Evolutionary conservation across 1,284 basidiomycete species (phyloP).

Genomic region (Serendipita sp.): DNA sequence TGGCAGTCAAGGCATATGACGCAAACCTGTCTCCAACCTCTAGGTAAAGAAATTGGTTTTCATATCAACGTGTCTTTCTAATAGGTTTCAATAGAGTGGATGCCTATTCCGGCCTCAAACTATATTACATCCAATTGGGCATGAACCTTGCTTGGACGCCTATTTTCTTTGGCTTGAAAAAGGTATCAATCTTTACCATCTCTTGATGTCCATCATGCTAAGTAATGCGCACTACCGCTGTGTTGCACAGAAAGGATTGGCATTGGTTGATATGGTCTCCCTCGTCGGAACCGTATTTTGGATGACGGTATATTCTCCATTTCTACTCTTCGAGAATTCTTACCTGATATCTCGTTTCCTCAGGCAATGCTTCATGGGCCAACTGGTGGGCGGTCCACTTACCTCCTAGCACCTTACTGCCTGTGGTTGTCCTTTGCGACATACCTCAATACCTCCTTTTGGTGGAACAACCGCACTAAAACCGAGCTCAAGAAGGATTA

Average conservation of each 20-base stretch:
- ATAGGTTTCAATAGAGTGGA: slow-evolving; percentile 24
- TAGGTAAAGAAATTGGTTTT: slow-evolving; percentile 21
- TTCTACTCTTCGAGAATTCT: not conserved
- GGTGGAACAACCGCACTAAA: slow-evolving; percentile 33
- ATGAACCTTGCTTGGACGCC: slow-evolving; percentile 61
- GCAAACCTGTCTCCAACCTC: slow-evolving; percentile 25
- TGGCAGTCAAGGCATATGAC: slow-evolving; percentile 46
- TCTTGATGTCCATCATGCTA: slow-evolving; percentile 14
- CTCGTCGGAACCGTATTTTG: slow-evolving; percentile 46
- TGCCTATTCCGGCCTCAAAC: slow-evolving; percentile 37
- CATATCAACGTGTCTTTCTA: not conserved
- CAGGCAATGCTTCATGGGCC: slow-evolving; percentile 38
- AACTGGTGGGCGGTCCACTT: slow-evolving; percentile 37
- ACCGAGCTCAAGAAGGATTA: slow-evolving; percentile 13
- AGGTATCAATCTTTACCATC: slow-evolving; percentile 23
- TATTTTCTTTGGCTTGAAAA: slow-evolving; percentile 49
- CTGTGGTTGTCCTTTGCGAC: slow-evolving; percentile 51
- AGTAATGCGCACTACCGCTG: not conserved
- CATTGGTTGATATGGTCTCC: slow-evolving; percentile 44
- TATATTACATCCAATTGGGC: slow-evolving; percentile 60
- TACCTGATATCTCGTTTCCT: not conserved
- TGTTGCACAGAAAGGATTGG: slow-evolving; percentile 32
- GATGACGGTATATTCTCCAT: slow-evolving; percentile 38
- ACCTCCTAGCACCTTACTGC: slow-evolving; percentile 48
- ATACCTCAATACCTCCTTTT: slow-evolving; percentile 54